Conservation (phyloP, 192 early-diverging fungal genomes). For the Phycomyces blakesleeanus region DNA sequence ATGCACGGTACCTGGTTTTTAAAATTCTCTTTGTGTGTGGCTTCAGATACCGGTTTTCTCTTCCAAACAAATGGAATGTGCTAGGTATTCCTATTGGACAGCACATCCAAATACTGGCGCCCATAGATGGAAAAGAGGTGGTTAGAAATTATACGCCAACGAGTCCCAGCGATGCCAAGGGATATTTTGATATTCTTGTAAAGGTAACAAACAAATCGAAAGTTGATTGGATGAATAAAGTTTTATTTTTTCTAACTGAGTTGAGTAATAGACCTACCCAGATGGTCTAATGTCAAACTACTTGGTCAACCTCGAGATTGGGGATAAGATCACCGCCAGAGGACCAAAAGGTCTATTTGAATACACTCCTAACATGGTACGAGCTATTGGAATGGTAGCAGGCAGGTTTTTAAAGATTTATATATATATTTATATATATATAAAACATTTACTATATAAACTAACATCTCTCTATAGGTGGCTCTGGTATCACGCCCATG, state of each 20-base stretch:
- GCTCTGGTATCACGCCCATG: constrained; percentile 74
- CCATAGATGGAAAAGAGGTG: constrained; percentile 22
- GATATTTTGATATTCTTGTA: constrained; percentile 68
- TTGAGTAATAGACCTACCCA: constrained; percentile 44
- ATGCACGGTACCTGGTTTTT: no score
- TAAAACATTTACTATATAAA: neutral
- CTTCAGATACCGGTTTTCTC: constrained; percentile 74
- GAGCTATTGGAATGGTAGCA: constrained; percentile 67
- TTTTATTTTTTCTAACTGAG: neutral
- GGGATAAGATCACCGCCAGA: constrained; percentile 66
- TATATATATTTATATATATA: no score
- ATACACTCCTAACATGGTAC: constrained; percentile 60
- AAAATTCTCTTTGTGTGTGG: neutral
- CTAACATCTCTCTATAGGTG: constrained; percentile 38
- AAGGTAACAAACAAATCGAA: constrained; percentile 37
- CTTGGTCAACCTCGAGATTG: constrained; percentile 53
- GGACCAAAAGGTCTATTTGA: constrained; percentile 65
- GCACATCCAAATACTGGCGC: constrained; percentile 19
- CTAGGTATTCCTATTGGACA: constrained; percentile 87
- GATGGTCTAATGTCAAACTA: constrained; percentile 49
- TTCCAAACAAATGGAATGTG: constrained; percentile 54
- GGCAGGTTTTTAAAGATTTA: constrained; percentile 2
- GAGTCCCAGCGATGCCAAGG: constrained; percentile 40
- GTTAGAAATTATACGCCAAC: constrained; percentile 61
- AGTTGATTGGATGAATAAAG: neutral